Conservation (phyloP, 345 rosid species). For the Hypericum androsaemum region DNA sequence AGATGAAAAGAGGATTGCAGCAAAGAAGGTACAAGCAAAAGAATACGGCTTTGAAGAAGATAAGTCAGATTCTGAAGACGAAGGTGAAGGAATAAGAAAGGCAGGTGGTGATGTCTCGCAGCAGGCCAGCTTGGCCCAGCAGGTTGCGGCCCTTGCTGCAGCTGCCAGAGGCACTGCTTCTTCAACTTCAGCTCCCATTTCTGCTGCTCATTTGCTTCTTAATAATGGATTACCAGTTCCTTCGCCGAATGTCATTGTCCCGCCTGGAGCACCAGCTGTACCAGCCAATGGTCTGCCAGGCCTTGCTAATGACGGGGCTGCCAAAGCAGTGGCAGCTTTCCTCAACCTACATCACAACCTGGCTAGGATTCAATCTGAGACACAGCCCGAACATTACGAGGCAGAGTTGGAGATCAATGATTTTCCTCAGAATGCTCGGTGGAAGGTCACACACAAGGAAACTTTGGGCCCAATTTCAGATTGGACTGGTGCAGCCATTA, state of each 20-base stretch:
- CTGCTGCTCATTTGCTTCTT: slow-evolving; percentile 33
- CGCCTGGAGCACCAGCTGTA: slow-evolving; percentile 29
- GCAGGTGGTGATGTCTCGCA: slow-evolving; percentile 78
- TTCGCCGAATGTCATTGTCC: slow-evolving; percentile 33
- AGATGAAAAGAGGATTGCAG: slow-evolving; percentile 88
- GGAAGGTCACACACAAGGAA: slow-evolving; percentile 99
- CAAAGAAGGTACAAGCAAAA: slow-evolving; percentile 90
- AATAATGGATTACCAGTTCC: slow-evolving; percentile 33
- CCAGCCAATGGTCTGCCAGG: slow-evolving; percentile 33
- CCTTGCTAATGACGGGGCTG: slow-evolving; percentile 55
- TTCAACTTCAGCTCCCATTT: slow-evolving; percentile 23
- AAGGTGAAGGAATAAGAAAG: slow-evolving; percentile 80
- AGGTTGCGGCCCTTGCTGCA: slow-evolving; percentile 63
- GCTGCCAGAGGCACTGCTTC: slow-evolving; percentile 31
- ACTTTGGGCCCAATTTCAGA: slow-evolving; percentile 95
- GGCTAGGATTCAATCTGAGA: slow-evolving; percentile 92
- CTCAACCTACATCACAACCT: slow-evolving; percentile 75
- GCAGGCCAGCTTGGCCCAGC: slow-evolving; percentile 55
- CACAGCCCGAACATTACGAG: slow-evolving; percentile 93
- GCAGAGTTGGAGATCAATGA: slow-evolving; percentile 95
- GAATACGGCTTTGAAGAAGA: slow-evolving; percentile 97
- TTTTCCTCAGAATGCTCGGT: slow-evolving; percentile 94
- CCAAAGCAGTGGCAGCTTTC: slow-evolving; percentile 84
- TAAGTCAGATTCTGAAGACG: slow-evolving; percentile 92
- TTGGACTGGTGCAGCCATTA: slow-evolving; percentile 94